phyloP scores from a whole-genome alignment of 148 eudicot genomes.

The Amaranthus cruentus region DNA sequence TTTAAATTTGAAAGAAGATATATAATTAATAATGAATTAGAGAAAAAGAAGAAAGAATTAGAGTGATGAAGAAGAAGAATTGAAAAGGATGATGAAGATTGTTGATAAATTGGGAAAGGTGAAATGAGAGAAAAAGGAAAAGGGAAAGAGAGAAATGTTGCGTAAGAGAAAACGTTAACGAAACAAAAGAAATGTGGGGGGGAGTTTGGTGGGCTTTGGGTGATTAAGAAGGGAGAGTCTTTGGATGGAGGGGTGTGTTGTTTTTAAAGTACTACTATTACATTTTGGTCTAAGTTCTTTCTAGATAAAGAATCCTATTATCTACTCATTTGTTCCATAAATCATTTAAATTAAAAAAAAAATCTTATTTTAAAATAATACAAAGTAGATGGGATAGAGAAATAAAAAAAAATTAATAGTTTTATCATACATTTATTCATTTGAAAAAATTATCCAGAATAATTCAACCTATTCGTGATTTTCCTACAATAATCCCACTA shows the following conservation, averaged over 20 bases:
- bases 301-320: neutral
- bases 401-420: too few relatives aligned
- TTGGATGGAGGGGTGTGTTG: neutral
- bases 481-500: too few relatives aligned
- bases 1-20: too few relatives aligned
- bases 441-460: too few relatives aligned
- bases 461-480: too few relatives aligned
- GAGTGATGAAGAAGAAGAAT: too few relatives aligned
- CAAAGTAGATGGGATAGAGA: too few relatives aligned
- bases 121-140: neutral
- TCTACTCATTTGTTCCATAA: too few relatives aligned
- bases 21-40: neutral
- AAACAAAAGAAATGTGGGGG: neutral
- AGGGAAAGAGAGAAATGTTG: slow-evolving; percentile 5
- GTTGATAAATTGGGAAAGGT: neutral
- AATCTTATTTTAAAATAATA: too few relatives aligned
- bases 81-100: neutral
- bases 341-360: too few relatives aligned
- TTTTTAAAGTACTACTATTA: neutral
- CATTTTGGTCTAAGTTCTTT: neutral
- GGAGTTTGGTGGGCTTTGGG: slow-evolving; percentile 10
- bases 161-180: slow-evolving; percentile 2
- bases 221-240: neutral
- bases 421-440: too few relatives aligned
- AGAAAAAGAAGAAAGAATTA: neutral